Evolutionary conservation across 768 basidiomycete genomes (phyloP), one percentile per base, ranked within the genome.

Genomic region (Mycena kentingensis): DNA sequence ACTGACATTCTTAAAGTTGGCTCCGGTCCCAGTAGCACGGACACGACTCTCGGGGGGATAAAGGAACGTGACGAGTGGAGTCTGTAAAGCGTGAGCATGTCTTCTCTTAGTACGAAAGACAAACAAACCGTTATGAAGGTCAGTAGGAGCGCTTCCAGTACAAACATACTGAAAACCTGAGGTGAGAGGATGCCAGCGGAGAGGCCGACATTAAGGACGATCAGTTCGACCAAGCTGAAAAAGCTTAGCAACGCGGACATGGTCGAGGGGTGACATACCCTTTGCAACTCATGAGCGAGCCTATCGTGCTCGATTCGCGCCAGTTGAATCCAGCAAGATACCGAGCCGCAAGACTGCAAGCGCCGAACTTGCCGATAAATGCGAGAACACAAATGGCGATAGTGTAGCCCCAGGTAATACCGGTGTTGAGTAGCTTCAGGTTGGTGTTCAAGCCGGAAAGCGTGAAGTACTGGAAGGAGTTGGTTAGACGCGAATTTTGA

Each of bases 281-380:
- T 78, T 98, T 95, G 65, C 94, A 96, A 63, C 87, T 90, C 95
- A 99, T 98, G 46, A 98, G 67, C 13, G 89, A 85, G 0, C 97
- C 97, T 45, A 98, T 87, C 0, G 93, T 85, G 29, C 83, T 77
- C 0, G 87, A 71, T 64, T 98, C 96, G 32, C 96, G 77, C 82
- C 83, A 87, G 6, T 71, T 79, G 69, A 92, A 98, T 0, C 87
- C 85, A 7, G 84, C 89, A 10, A 78, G 61, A 26, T 79, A 73
- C 35, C 75, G 73, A 0, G 94, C 89, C 0, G 88, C 87, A 5
- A 85, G 49, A 0, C 82, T 76, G 62, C 93, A 96, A 5, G 91
- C 93, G 4, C 87, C 78, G 64, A 98, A 97, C 71, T 99, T 99
- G 12, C 93, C 93, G 18, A 70, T 56, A 65, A 94, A 99, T 0